Evolutionary conservation across 805 yeast species (phyloP).

Genomic region (Ogataea ganodermae): DNA sequence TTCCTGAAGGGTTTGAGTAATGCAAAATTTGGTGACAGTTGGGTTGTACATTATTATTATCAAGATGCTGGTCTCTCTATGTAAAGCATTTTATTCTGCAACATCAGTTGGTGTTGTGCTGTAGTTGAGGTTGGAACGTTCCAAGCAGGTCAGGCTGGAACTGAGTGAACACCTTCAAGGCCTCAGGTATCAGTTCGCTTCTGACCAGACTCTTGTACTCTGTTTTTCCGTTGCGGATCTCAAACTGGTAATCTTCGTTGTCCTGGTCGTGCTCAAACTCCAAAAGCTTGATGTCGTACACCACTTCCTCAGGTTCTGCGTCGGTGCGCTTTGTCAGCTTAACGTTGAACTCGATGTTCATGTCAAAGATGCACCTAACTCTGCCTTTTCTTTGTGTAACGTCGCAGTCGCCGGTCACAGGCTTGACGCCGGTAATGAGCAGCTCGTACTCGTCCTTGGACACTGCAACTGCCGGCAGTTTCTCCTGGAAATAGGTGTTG

Average conservation of each 20-base stretch:
- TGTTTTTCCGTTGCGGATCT: slow-evolving; percentile 42
- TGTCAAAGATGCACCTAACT: slow-evolving; percentile 72
- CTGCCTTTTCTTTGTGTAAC: slow-evolving; percentile 84
- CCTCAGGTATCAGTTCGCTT: slow-evolving; percentile 52
- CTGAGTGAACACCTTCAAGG: slow-evolving; percentile 47
- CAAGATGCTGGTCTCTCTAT: slow-evolving; percentile 3
- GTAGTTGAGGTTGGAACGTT: slow-evolving; percentile 64
- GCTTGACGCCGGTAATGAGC: slow-evolving; percentile 39
- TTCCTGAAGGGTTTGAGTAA: slow-evolving; percentile 75
- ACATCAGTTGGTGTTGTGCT: slow-evolving; percentile 46
- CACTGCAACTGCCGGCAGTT: slow-evolving; percentile 51
- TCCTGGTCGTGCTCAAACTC: slow-evolving; percentile 80
- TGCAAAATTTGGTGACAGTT: too few species aligned
- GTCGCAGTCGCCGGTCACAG: slow-evolving; percentile 73
- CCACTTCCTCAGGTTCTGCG: slow-evolving; percentile 28
- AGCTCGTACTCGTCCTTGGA: slow-evolving; percentile 37
- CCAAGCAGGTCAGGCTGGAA: slow-evolving; percentile 65
- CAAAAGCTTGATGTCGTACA: slow-evolving; percentile 52
- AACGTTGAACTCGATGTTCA: slow-evolving; percentile 53
- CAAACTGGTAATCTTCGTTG: slow-evolving; percentile 61
- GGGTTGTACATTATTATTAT: slow-evolving; percentile 4
- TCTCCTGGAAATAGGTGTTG: slow-evolving; percentile 65
- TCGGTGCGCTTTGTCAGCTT: slow-evolving; percentile 35
- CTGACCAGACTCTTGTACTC: slow-evolving; percentile 43
- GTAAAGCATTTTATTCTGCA: too few species aligned